A percentile compares a stretch with the other conserved stretches of the same genome.
phyloP scores from a whole-genome alignment of 495 filamentous ascomycete genomes.

The Penicillium mononematosum region DNA sequence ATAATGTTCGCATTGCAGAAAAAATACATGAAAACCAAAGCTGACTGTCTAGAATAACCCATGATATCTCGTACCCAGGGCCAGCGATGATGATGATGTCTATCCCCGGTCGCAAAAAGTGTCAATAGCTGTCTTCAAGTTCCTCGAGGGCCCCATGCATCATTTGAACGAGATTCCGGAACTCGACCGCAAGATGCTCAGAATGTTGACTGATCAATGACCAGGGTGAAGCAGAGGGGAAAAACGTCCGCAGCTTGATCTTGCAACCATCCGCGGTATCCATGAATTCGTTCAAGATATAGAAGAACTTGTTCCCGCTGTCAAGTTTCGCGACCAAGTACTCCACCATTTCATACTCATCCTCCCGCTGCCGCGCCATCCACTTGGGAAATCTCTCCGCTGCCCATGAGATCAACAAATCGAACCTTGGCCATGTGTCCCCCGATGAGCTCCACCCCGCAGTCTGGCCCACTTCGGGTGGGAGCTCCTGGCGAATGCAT shows the following conservation, averaged over 20 bases:
- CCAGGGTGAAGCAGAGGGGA: slow-evolving; percentile 4
- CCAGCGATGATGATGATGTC: background rate
- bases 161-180: slow-evolving; percentile 3
- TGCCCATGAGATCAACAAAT: background rate
- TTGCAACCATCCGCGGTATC: slow-evolving; percentile 3
- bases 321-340: slow-evolving; percentile 5
- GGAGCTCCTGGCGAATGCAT: slow-evolving; percentile 3
- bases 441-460: slow-evolving; percentile 7
- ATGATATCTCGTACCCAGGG: background rate
- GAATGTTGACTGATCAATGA: slow-evolving; percentile 6
- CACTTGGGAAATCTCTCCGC: background rate
- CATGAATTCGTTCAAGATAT: slow-evolving; percentile 12
- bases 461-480: background rate
- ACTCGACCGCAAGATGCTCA: slow-evolving; percentile 10
- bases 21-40: background rate
- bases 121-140: slow-evolving; percentile 7
- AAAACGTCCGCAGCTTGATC: slow-evolving; percentile 5
- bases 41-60: background rate
- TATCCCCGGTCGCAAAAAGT: background rate
- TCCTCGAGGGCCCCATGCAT: background rate
- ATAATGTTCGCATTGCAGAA: background rate
- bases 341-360: slow-evolving; percentile 4
- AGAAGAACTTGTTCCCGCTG: slow-evolving; percentile 7
- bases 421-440: slow-evolving; percentile 7
- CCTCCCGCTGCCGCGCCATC: background rate